Conservation (phyloP, 345 rosid genomes). For the Hypericum androsaemum region DNA sequence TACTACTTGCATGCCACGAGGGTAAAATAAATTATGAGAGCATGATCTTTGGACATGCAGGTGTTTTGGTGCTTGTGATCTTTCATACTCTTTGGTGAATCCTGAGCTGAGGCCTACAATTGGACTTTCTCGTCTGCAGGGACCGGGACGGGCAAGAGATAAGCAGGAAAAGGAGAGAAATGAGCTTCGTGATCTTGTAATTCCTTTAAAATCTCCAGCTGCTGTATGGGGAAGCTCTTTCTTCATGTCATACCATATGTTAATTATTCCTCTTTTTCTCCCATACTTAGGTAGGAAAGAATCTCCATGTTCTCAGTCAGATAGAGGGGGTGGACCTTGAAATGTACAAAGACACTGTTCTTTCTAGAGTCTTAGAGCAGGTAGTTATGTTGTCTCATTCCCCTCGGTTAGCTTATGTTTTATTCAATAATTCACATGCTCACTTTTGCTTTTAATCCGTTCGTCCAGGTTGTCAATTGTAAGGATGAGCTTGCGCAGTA, state of each 20-base stretch:
- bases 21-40: slow-evolving; percentile 58
- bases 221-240: slow-evolving; percentile 27
- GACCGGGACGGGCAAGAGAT: slow-evolving; percentile 97
- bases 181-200: slow-evolving; percentile 99
- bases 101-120: slow-evolving; percentile 96
- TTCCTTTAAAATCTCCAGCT: slow-evolving; percentile 20
- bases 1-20: slow-evolving; percentile 58
- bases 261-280: too few species aligned
- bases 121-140: slow-evolving; percentile 99
- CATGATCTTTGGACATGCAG: slow-evolving; percentile 97
- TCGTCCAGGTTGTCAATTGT: slow-evolving; percentile 85
- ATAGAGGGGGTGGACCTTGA: slow-evolving; percentile 97
- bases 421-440: slow-evolving; percentile 10
- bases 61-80: slow-evolving; percentile 90
- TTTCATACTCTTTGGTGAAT: slow-evolving; percentile 84
- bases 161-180: slow-evolving; percentile 97
- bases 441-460: slow-evolving; percentile 2
- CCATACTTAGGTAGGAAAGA: slow-evolving; percentile 82
- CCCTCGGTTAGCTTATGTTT: slow-evolving; percentile 9
- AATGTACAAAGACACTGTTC: slow-evolving; percentile 84
- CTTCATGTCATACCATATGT: slow-evolving; percentile 7
- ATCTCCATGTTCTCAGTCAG: slow-evolving; percentile 95
- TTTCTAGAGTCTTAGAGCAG: slow-evolving; percentile 97
- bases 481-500: slow-evolving; percentile 92
- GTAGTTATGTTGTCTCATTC: slow-evolving; percentile 20